Percentiles rank a stretch among this genome's conserved stretches.
These are phyloP conservation scores for Hypoxylon sp. DNA, from an alignment of 2,329 filamentous ascomycete species.

Conservation along the genomic window DNA sequence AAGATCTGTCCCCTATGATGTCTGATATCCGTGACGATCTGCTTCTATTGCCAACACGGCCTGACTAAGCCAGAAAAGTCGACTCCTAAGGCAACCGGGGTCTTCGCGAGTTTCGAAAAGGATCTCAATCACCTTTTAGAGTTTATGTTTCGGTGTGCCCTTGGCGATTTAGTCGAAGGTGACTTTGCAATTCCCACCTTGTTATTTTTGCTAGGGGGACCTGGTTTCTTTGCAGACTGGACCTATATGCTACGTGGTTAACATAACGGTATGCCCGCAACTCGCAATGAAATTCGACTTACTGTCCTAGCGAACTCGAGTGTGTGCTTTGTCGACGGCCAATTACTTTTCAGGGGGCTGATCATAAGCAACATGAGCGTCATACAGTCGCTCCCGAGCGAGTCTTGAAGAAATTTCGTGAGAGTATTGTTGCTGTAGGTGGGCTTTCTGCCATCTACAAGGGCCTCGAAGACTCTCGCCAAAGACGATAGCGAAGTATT, in stretches of 20 bases:
- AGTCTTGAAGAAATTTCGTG: slow-evolving; percentile 45
- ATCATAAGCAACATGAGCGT: slow-evolving; percentile 51
- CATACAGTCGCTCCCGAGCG: slow-evolving; percentile 43
- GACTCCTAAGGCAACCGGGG: background rate
- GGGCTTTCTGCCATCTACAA: slow-evolving; percentile 30
- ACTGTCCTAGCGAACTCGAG: slow-evolving; percentile 36
- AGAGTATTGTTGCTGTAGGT: slow-evolving; percentile 39
- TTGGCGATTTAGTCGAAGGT: background rate
- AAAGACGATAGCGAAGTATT: slow-evolving; percentile 44
- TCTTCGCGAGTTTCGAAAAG: background rate
- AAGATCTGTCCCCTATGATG: background rate
- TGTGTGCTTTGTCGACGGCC: slow-evolving; percentile 35
- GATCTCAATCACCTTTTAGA: slow-evolving; percentile 1
- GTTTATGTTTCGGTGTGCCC: background rate
- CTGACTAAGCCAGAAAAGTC: background rate
- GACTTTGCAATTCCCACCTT: background rate
- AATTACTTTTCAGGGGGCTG: slow-evolving; percentile 38
- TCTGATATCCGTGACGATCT: background rate
- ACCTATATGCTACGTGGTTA: slow-evolving; percentile 16
- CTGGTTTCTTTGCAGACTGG: slow-evolving; percentile 14
- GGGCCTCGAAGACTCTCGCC: slow-evolving; percentile 32
- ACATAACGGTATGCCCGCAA: background rate
- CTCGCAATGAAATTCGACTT: slow-evolving; percentile 2
- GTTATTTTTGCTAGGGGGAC: background rate
- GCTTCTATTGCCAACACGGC: background rate